These are phyloP conservation scores for Aspergillus quadrilineatus DNA, from an alignment of 2,329 filamentous ascomycete genomes.

Conservation along the genomic window DNA sequence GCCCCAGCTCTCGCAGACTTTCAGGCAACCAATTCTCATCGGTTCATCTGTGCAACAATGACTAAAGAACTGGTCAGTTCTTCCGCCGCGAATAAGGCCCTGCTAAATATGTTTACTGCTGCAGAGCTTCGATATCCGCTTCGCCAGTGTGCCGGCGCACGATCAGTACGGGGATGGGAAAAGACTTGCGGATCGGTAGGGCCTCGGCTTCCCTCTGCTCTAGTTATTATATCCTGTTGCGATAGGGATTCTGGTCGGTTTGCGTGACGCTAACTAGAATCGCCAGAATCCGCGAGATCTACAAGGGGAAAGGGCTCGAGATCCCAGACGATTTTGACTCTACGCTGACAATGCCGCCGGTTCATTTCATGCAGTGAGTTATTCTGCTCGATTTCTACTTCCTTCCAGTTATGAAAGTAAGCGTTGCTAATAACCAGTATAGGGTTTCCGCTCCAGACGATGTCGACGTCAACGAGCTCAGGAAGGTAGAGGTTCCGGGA, in stretches of 20 bases:
- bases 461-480: conserved; percentile 5
- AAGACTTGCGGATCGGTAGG: conserved; percentile 3
- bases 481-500: conserved; percentile 7
- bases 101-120: too few relatives aligned
- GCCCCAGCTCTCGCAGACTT: too few relatives aligned
- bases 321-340: conserved; percentile 23
- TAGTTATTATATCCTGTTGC: background rate
- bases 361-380: conserved; percentile 22
- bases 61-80: too few relatives aligned
- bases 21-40: too few relatives aligned
- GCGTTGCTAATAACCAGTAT: too few relatives aligned
- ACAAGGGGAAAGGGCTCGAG: conserved; percentile 14
- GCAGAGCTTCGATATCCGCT: conserved; percentile 11
- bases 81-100: too few relatives aligned
- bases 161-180: conserved; percentile 10
- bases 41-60: too few relatives aligned
- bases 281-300: conserved; percentile 9
- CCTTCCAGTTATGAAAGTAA: too few relatives aligned
- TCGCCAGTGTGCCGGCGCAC: conserved; percentile 3
- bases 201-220: background rate
- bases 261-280: background rate
- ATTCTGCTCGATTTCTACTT: background rate
- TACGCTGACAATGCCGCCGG: conserved; percentile 20
- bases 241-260: background rate
- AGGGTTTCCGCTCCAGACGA: conserved; percentile 11